Conservation (phyloP, 2,329 filamentous ascomycete species). For the Pseudodiploospora longispora region DNA sequence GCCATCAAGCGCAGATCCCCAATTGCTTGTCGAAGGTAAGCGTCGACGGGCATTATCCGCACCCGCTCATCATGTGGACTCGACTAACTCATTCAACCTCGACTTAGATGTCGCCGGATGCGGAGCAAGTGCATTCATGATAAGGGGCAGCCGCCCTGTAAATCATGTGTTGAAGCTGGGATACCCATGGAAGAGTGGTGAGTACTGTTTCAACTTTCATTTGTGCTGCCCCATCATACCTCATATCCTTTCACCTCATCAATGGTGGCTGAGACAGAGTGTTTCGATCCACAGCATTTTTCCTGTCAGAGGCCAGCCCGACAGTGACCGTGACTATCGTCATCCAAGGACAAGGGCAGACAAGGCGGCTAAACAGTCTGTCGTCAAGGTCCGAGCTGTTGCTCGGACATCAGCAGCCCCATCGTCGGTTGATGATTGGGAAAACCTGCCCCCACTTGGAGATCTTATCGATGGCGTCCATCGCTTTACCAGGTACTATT, state of each 20-base stretch:
- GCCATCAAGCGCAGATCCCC: constrained; percentile 40
- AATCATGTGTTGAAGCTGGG: constrained; percentile 43
- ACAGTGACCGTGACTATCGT: constrained; percentile 47
- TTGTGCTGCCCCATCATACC: not conserved
- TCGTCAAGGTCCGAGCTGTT: constrained; percentile 25
- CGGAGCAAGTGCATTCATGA: constrained; percentile 49
- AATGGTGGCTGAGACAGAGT: not conserved
- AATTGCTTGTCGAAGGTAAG: constrained; percentile 46
- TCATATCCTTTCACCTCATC: constrained; percentile 1
- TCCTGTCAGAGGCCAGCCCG: constrained; percentile 43
- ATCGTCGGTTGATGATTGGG: constrained; percentile 35
- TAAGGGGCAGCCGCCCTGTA: constrained; percentile 40
- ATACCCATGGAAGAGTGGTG: constrained; percentile 42
- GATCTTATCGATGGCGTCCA: constrained; percentile 45
- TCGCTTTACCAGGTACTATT: constrained; percentile 47
- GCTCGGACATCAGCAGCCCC: constrained; percentile 7
- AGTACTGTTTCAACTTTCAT: constrained; percentile 10
- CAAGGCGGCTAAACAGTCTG: constrained; percentile 33
- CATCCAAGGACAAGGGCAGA: constrained; percentile 45
- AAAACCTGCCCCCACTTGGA: constrained; percentile 38
- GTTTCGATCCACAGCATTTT: constrained; percentile 34
- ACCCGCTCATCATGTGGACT: too few relatives aligned
- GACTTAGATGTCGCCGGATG: constrained; percentile 43
- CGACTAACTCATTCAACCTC: too few relatives aligned
- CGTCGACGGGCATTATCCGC: constrained; percentile 3